Conservation (phyloP, 2,329 filamentous ascomycete genomes). For the Hysterium pulicare region DNA sequence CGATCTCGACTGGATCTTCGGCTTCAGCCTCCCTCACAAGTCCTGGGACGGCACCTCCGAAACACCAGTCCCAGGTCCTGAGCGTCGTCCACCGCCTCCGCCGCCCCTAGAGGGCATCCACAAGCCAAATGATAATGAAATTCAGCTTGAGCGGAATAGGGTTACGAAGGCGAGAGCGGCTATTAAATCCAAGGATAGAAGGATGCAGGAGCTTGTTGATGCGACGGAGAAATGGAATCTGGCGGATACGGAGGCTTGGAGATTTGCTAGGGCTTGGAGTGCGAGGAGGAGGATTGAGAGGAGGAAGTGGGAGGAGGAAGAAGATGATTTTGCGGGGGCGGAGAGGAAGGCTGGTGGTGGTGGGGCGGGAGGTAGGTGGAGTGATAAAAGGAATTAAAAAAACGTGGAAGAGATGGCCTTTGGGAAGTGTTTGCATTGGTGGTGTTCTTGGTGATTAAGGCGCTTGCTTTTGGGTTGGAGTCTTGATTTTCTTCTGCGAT, state of each 20-base stretch:
- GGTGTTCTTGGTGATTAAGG: no score
- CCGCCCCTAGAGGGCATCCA: conserved; percentile 50
- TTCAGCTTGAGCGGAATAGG: conserved; percentile 54
- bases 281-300: conserved; percentile 63
- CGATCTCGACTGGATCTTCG: conserved; percentile 87
- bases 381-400: conserved; percentile 3
- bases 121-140: conserved; percentile 51
- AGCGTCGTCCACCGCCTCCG: conserved; percentile 48
- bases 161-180: conserved; percentile 51
- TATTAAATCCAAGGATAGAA: conserved; percentile 31
- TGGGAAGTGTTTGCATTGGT: neutral
- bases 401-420: no score
- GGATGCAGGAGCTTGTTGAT: conserved; percentile 33
- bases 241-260: conserved; percentile 74
- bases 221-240: conserved; percentile 53
- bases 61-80: conserved; percentile 57
- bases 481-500: no score
- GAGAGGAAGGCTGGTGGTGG: conserved; percentile 48
- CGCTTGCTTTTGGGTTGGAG: neutral
- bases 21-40: conserved; percentile 70
- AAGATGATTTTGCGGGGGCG: conserved; percentile 61
- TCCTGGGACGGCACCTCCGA: conserved; percentile 54
- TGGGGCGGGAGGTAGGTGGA: conserved; percentile 39
- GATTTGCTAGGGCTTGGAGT: conserved; percentile 66
- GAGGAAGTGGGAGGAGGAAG: conserved; percentile 66